phyloP scores from a whole-genome alignment of 2,329 filamentous ascomycete genomes.

The Aspergillus amoenus region DNA sequence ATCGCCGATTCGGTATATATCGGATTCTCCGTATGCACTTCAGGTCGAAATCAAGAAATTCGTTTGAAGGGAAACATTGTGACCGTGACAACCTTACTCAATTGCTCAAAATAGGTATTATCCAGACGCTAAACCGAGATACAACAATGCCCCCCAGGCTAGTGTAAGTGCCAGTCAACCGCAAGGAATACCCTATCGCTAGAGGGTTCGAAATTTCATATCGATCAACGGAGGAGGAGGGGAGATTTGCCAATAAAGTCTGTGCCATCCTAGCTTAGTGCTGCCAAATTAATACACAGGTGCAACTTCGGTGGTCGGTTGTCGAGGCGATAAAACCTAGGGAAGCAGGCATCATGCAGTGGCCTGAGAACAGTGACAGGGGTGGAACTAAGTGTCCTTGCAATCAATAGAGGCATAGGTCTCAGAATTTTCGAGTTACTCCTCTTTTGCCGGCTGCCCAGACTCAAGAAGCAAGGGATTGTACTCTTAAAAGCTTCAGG shows the following conservation, averaged over 20 bases:
- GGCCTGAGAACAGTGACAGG: background rate
- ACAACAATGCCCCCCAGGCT: background rate
- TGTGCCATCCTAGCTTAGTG: slow-evolving; percentile 11
- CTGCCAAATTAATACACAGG: background rate
- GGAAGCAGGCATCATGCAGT: background rate
- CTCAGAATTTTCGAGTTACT: background rate
- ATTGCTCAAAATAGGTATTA: background rate
- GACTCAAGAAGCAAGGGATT: background rate
- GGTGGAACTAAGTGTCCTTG: background rate
- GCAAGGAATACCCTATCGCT: slow-evolving; percentile 6
- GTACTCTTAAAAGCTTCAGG: background rate
- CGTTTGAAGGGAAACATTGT: background rate
- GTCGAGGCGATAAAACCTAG: slow-evolving; percentile 5
- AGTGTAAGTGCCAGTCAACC: background rate
- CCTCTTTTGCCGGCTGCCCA: background rate
- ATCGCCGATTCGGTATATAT: background rate
- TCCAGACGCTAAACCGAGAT: background rate
- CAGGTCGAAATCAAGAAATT: background rate
- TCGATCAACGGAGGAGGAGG: slow-evolving; percentile 3
- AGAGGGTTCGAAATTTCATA: background rate
- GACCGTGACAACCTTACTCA: background rate
- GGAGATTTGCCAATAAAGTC: slow-evolving; percentile 10
- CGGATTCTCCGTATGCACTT: background rate
- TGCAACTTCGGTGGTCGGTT: background rate
- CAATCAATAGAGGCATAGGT: background rate